Conservation (phyloP, 2,329 filamentous ascomycete species). For the Fusarium protoensiforme region DNA sequence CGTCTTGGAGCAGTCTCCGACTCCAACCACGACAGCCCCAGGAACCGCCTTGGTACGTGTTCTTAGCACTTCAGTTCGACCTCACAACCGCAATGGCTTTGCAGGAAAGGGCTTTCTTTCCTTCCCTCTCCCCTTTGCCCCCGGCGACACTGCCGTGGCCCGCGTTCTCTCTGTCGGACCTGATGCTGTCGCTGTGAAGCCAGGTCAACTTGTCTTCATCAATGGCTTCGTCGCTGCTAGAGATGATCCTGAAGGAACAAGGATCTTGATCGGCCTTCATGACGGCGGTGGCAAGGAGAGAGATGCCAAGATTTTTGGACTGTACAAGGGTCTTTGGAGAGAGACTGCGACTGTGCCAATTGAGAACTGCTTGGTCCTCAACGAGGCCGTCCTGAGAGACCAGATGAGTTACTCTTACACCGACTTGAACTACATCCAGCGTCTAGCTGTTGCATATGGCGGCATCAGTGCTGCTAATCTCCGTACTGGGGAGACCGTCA, state of each 20-base stretch:
- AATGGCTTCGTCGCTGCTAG: constrained; percentile 16
- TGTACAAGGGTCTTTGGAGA: constrained; percentile 29
- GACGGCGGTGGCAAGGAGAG: constrained; percentile 6
- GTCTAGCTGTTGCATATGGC: constrained; percentile 25
- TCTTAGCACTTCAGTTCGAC: constrained; percentile 19
- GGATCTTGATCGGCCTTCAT: constrained; percentile 20
- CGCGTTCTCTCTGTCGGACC: constrained; percentile 24
- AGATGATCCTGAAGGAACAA: constrained; percentile 15
- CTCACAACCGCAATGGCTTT: constrained; percentile 23
- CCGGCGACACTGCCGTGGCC: constrained; percentile 1
- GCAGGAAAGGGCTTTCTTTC: constrained; percentile 18
- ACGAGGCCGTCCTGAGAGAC: constrained; percentile 6
- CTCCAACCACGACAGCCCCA: neutral
- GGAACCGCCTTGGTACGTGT: constrained; percentile 28
- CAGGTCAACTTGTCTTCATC: constrained; percentile 28
- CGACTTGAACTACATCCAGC: constrained; percentile 29
- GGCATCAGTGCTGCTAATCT: constrained; percentile 14
- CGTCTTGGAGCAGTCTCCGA: neutral
- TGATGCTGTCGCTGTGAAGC: constrained; percentile 7
- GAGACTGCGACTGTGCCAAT: constrained; percentile 3
- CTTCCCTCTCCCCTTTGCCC: constrained; percentile 2
- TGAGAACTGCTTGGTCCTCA: constrained; percentile 18
- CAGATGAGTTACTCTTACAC: constrained; percentile 27
- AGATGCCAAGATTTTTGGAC: constrained; percentile 14
- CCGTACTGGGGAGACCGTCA: constrained; percentile 17